Evolutionary conservation across 768 basidiomycete species (phyloP), one percentile per base, ranked within the genome.

Genomic region (Hysterangium stoloniferum): DNA sequence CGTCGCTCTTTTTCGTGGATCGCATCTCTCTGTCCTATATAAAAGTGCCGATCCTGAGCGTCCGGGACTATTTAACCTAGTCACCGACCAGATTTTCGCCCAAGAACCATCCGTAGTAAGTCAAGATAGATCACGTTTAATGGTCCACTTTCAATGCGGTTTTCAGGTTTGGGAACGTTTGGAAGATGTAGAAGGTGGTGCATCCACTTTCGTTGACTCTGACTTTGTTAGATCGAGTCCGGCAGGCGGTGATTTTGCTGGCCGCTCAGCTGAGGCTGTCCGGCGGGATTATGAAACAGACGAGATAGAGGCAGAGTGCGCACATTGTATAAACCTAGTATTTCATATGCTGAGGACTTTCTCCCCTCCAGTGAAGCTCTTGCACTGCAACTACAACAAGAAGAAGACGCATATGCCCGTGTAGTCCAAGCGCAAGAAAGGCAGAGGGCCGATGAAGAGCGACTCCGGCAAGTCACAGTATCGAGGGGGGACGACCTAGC

Each of bases 1-100:
- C 48, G 83, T 85, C n/a, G 91, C 92, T 0, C 78, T 94, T 54
- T 95, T 93, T 73, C 80, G 93, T 46, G 90, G 80, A 65, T 91
- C 89, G 0, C 93, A 95, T 61, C 79, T 96, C 12, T 84, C 85
- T 0, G 92, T 95, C 7, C 71, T 96, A 1, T 86, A 91, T 71
- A 88, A 84, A 53, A 66, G 71, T 53, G 61, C 73, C 45, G 9
- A 31, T 49, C 54, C 22, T 56, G 55, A 47, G 46, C 24, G 36
- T 19, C 55, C 43, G 20, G 74, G 78, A 4, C 69, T 96, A 6
- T 94, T 89, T 63, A 78, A 80, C 1, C 82, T 96, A 54, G 89
- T 84, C 11, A 93, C 93, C 0, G 93, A 96, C 63, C 74, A 86
- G 34, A 78, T 82, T 15, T 92, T 96, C 63, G 66, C 82, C 2